Evolutionary conservation across 352 stramenopile species (phyloP).

Genomic region (Phytophthora europaea): DNA sequence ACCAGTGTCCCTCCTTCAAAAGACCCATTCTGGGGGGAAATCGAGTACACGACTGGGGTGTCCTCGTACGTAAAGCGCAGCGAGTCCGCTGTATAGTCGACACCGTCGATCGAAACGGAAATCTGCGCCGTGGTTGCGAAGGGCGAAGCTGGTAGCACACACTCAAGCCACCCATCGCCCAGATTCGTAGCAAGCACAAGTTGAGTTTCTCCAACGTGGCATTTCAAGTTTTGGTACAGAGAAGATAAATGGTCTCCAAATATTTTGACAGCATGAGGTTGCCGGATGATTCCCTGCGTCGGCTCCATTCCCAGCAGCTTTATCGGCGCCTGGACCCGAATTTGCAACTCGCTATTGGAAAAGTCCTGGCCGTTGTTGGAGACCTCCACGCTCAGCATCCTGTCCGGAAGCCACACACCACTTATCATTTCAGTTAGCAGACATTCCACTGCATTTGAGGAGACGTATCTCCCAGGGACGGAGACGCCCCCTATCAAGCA

Average conservation of each 20-base stretch:
- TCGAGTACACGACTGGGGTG: slow-evolving; percentile 44
- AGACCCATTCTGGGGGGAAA: slow-evolving; percentile 56
- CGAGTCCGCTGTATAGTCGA: slow-evolving; percentile 36
- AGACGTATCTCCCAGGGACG: slow-evolving; percentile 42
- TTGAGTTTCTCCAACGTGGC: slow-evolving; percentile 48
- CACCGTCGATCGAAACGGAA: slow-evolving; percentile 39
- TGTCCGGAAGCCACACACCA: slow-evolving; percentile 12
- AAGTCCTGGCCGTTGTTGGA: slow-evolving; percentile 95
- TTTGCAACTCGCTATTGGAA: slow-evolving; percentile 81
- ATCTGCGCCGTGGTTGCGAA: slow-evolving; percentile 18
- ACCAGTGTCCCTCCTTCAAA: slow-evolving; percentile 53
- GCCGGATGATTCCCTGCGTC: slow-evolving; percentile 26
- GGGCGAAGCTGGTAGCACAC: slow-evolving; percentile 35
- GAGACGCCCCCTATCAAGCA: slow-evolving; percentile 43
- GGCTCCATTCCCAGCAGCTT: slow-evolving; percentile 32
- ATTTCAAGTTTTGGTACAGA: slow-evolving; percentile 43
- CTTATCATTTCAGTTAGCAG: slow-evolving; percentile 18
- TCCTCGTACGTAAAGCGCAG: slow-evolving; percentile 55
- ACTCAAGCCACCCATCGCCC: slow-evolving; percentile 48
- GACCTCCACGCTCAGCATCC: slow-evolving; percentile 78
- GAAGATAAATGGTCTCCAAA: slow-evolving; percentile 30
- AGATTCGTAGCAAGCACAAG: slow-evolving; percentile 35
- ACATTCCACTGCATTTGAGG: slow-evolving; percentile 38
- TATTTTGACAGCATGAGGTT: slow-evolving; percentile 35
- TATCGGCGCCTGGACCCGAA: slow-evolving; percentile 54